A percentile compares a stretch with the other conserved stretches of the same genome.
Conservation (phyloP, 2,329 filamentous ascomycete genomes). For the Diatrype stigma region DNA sequence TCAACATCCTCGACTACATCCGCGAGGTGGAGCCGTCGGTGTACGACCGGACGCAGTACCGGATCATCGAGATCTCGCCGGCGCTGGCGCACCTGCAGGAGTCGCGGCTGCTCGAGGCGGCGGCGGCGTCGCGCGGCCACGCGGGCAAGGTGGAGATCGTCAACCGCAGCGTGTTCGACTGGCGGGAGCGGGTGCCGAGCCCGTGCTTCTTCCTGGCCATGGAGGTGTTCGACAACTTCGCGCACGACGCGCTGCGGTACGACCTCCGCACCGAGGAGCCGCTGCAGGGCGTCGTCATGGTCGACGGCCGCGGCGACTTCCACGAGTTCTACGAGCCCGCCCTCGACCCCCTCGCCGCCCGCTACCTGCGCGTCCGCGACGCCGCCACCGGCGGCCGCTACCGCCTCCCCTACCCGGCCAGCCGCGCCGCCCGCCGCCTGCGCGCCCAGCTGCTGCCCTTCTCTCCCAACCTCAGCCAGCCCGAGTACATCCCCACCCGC, state of each 20-base stretch:
- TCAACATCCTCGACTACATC: slow-evolving; percentile 96
- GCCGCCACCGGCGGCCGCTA: slow-evolving; percentile 65
- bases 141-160: slow-evolving; percentile 85
- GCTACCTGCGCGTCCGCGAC: slow-evolving; percentile 81
- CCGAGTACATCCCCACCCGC: slow-evolving; percentile 91
- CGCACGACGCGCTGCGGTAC: slow-evolving; percentile 91
- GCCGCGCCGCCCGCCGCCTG: slow-evolving; percentile 56
- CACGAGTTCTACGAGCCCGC: slow-evolving; percentile 85
- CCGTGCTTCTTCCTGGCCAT: slow-evolving; percentile 97
- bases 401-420: slow-evolving; percentile 55
- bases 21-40: slow-evolving; percentile 84
- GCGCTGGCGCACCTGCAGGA: slow-evolving; percentile 75
- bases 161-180: slow-evolving; percentile 93
- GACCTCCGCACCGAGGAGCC: slow-evolving; percentile 75
- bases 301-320: slow-evolving; percentile 82
- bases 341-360: slow-evolving; percentile 76
- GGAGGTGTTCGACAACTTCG: slow-evolving; percentile 98
- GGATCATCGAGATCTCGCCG: slow-evolving; percentile 91
- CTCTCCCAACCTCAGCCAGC: slow-evolving; percentile 68
- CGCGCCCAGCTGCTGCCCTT: slow-evolving; percentile 65
- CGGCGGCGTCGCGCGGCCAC: slow-evolving; percentile 68
- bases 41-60: slow-evolving; percentile 88
- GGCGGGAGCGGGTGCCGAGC: slow-evolving; percentile 79
- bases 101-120: slow-evolving; percentile 60
- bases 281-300: slow-evolving; percentile 82